Conservation (phyloP, 1,284 basidiomycete species). For the Rhodotorula mucilaginosa region DNA sequence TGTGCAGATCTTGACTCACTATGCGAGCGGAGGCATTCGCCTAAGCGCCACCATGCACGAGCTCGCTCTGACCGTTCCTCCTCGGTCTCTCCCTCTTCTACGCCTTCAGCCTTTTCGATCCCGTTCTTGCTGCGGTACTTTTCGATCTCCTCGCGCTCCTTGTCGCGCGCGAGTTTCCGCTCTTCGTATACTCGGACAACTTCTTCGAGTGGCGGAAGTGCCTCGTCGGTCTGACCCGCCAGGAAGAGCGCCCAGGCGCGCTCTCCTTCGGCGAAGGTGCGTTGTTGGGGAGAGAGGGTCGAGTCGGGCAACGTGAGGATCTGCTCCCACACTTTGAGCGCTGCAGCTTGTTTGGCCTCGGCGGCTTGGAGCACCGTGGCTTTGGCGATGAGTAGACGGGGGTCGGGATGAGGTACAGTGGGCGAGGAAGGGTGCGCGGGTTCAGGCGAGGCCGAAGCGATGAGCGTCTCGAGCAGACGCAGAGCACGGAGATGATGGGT, state of each 20-base stretch:
- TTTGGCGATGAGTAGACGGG: slow-evolving; percentile 65
- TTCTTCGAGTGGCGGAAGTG: slow-evolving; percentile 59
- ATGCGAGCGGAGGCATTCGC: slow-evolving; percentile 49
- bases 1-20: no score
- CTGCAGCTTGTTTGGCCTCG: slow-evolving; percentile 65
- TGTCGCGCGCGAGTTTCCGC: slow-evolving; percentile 25
- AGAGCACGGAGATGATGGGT: slow-evolving; percentile 81
- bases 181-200: slow-evolving; percentile 61
- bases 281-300: slow-evolving; percentile 52
- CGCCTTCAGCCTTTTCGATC: slow-evolving; percentile 55
- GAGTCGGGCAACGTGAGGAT: slow-evolving; percentile 47
- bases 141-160: slow-evolving; percentile 37
- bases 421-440: background rate
- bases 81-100: slow-evolving; percentile 51
- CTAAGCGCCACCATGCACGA: slow-evolving; percentile 78
- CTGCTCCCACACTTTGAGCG: slow-evolving; percentile 61
- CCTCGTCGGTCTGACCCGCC: slow-evolving; percentile 57
- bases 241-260: slow-evolving; percentile 79
- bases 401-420: slow-evolving; percentile 39
- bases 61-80: slow-evolving; percentile 55
- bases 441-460: slow-evolving; percentile 49
- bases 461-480: slow-evolving; percentile 67
- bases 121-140: slow-evolving; percentile 46
- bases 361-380: slow-evolving; percentile 70
- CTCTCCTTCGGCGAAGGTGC: slow-evolving; percentile 75